Base-by-base conservation (phyloP, 768 basidiomycete species). In the Mycena latifolia region DNA sequence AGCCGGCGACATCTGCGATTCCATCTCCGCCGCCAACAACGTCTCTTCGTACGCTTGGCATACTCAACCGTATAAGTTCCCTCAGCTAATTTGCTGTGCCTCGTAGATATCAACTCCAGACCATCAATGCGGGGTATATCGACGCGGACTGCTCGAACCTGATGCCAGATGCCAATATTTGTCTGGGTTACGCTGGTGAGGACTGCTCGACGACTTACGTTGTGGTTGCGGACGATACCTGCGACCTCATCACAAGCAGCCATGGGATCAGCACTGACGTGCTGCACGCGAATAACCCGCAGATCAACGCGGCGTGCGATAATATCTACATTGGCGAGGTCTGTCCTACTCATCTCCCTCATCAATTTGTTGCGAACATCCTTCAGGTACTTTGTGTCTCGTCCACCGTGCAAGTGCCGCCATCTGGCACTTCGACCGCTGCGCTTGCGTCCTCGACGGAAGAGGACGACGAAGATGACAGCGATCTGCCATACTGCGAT, bases 321-420 rank as follows among this genome's bases (percentile, higher is more conserved):
- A 93, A 93, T 81, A 80, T 94, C 75, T 92, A 93, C 77, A 73
- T 90, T 62, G 92, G 89, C 73, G 90, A 93, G 86, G 92, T 93
- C 54, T 60, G 84, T 80, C 47, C 31, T n/a, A n/a, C 4, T 50
- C 14, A 43, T n/a, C 5, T 43, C 20, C 5, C 4, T n/a, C 12
- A 6, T 43, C 20, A n/a, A 43, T n/a, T 5, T 5, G 20, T n/a
- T 20, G 1, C 20, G 18, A 43, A 43, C 37, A 8, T 10, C 10
- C 3, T 14, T 3, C 14, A 37, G 41, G 41, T 43, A 7, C n/a
- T 43, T 6, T 43, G 41, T 20, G 41, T 43, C 4, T 6, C 41
- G n/a, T n/a, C 20, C 20, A 3, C 20, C 20, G 41, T 43, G 4
- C 41, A 43, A 43, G 41, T 43, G 3, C 41, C 41, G 41, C 41